Base-by-base conservation (phyloP, 1,139 yeast genomes). In the Hansenula anomala region DNA sequence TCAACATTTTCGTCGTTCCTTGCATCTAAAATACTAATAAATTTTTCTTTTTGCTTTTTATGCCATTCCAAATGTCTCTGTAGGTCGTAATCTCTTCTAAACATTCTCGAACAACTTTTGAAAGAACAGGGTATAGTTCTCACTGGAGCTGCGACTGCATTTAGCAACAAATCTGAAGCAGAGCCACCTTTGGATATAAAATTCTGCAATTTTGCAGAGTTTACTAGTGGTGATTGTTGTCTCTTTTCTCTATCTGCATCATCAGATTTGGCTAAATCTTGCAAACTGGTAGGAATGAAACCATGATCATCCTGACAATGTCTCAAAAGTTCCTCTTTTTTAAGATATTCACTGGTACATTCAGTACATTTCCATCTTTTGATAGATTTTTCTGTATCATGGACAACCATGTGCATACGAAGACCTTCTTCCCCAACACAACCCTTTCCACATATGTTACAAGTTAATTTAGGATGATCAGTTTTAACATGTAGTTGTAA, bases 381-480 rank as follows among this genome's bases (percentile, higher is more conserved):
- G 12, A 56, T 36, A 4, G 51, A 42, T 12, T 67, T 72, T 12
- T 63, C 61, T 15, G 66, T 71, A 44, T 68, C 71, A 51, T 79
- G 83, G 39, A 84, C 77, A 34, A 69, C 60, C 86, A 83, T 78
- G 56, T 89, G 97, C 63, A 83, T 76, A 23, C 70, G 65, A 39
- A 87, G 62, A 45, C 90, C 94, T 30, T 69, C 68, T 31, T 73
- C 76, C 16, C 95, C 95, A 12, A 84, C 81, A 66, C 92, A 84
- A 6, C 75, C 78, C 55, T 78, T 82, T 13, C 78, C 80, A 66
- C 97, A 89, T 2, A 75, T 51, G 1, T 64, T 51, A 63, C 97
- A 88, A 36, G 69, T 69, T 28, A 82, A 52, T 54, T 78, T 78
- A 11, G 92, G 90, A 60, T 89, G 97, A 27, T 73, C 81, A 1